Base-by-base conservation (phyloP, 345 rosid species). In the Dipteronia sinensis region DNA sequence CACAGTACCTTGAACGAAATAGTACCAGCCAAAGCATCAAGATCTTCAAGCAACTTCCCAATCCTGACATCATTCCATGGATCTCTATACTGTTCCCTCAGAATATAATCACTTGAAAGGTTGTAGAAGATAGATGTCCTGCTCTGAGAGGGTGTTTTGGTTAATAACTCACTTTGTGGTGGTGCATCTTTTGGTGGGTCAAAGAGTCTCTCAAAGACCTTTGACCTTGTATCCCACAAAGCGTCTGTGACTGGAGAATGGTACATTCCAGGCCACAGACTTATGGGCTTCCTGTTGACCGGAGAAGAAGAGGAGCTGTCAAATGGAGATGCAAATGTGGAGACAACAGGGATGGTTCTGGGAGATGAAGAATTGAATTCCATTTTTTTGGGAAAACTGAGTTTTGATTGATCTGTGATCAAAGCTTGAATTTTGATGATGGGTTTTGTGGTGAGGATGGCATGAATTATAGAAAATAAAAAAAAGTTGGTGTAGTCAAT, bases 51-150 rank as follows among this genome's bases (percentile, higher is more conserved):
- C 90, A 94, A 81, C 63, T 89, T 94, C 68, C 97, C 97, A 61
- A 94, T 87, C 40, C 98, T 82, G 77, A 94, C 94, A 85, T 94
- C 98, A 83, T 92, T 92, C 95, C 98, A 92, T 20, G 97, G 95
- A 87, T 94, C 97, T 69, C 95, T 82, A 70, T 94, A 94, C 83
- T 92, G 97, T 83, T 94, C 97, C 22, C 98, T 82, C 64, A 92
- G 81, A 6, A 88, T 87, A 77, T 80, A 86, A 78, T 94, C 97
- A 75, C 85, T 72, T 16, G 97, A 94, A 81, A 94, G 90, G 62
- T 78, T 83, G 83, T 92, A 94, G 40, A 83, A 75, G 65, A 94
- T 92, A 49, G 83, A 87, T 22, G 93, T 94, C 34, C 95, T 86
- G 86, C 93, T 87, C 79, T 88, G 94, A 3, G 87, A 83, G 1